These are phyloP conservation scores for Boletellus ananiceps DNA, from an alignment of 768 basidiomycete species.

Conservation along the genomic window DNA sequence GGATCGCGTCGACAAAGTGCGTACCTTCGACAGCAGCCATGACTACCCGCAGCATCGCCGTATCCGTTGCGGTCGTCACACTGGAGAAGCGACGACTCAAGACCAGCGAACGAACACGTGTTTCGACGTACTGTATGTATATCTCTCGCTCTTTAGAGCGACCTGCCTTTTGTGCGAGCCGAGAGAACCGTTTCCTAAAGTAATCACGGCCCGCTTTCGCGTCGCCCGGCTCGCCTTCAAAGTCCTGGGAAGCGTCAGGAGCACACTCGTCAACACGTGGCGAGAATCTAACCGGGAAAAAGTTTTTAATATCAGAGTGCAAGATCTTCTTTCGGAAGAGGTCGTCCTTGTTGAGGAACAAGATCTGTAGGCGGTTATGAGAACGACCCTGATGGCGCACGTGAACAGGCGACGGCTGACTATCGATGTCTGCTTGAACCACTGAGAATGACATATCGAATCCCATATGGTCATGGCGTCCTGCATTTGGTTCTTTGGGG, in stretches of 20 bases:
- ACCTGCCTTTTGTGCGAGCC: constrained; percentile 80
- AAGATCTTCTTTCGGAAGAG: constrained; percentile 82
- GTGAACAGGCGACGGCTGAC: constrained; percentile 40
- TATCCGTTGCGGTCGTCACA: constrained; percentile 88
- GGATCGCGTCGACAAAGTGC: constrained; percentile 20
- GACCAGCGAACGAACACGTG: constrained; percentile 4
- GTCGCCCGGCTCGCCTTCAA: constrained; percentile 71
- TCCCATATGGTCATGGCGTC: constrained; percentile 99
- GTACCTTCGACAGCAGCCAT: constrained; percentile 95
- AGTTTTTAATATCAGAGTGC: constrained; percentile 79
- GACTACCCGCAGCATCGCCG: constrained; percentile 80
- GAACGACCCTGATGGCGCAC: background rate
- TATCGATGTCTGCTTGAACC: constrained; percentile 93
- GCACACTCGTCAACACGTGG: background rate
- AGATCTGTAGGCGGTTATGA: constrained; percentile 49
- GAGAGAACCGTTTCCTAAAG: constrained; percentile 82
- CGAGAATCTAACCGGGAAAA: constrained; percentile 66
- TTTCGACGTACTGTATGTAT: constrained; percentile 77
- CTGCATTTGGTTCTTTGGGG: constrained; percentile 89
- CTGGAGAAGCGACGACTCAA: constrained; percentile 34
- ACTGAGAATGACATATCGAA: constrained; percentile 95
- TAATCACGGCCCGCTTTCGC: constrained; percentile 78
- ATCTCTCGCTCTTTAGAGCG: constrained; percentile 84
- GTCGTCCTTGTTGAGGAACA: constrained; percentile 95
- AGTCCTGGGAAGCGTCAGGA: constrained; percentile 52